phyloP scores from a whole-genome alignment of 352 stramenopile species.

The Phytophthora podocarpi region DNA sequence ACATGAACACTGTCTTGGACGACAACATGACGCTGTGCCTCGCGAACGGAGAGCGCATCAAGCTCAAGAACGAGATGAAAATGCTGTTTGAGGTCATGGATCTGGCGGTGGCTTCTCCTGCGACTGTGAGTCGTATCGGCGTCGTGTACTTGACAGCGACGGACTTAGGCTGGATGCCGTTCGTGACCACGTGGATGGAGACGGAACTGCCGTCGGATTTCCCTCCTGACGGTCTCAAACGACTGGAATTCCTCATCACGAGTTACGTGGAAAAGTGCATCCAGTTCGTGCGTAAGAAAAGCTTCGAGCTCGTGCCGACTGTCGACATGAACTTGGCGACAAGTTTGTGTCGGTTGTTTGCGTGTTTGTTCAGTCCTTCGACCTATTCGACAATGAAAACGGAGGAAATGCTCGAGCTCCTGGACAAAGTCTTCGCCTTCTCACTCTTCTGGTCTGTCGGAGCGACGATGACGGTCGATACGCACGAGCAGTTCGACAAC shows the following conservation, averaged over 20 bases:
- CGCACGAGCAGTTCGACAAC: constrained; percentile 77
- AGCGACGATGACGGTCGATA: constrained; percentile 81
- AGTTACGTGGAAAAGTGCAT: constrained; percentile 75
- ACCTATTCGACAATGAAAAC: constrained; percentile 32
- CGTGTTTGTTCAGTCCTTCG: constrained; percentile 73
- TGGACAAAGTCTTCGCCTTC: constrained; percentile 90
- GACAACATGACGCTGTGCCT: constrained; percentile 96
- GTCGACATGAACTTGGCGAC: constrained; percentile 90
- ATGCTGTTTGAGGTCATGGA: constrained; percentile 96
- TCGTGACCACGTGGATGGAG: constrained; percentile 90
- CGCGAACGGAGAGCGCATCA: constrained; percentile 93
- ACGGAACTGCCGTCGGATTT: constrained; percentile 58
- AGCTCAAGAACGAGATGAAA: constrained; percentile 90
- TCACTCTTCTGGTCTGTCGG: constrained; percentile 92
- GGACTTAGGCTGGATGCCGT: constrained; percentile 91
- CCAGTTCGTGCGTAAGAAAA: constrained; percentile 78
- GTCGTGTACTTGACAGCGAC: constrained; percentile 83
- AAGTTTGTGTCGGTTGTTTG: constrained; percentile 87
- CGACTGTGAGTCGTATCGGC: constrained; percentile 84
- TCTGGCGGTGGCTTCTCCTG: constrained; percentile 89
- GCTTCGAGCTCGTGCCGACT: constrained; percentile 86
- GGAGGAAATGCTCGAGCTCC: constrained; percentile 53
- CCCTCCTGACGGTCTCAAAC: constrained; percentile 39
- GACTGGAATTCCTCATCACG: constrained; percentile 55
- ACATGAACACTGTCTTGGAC: constrained; percentile 96